A percentile compares a stretch with the other conserved stretches of the same genome.
These are phyloP conservation scores for Arabidopsis lyrata DNA, from an alignment of 441 rosid genomes.

Conservation along the genomic window DNA sequence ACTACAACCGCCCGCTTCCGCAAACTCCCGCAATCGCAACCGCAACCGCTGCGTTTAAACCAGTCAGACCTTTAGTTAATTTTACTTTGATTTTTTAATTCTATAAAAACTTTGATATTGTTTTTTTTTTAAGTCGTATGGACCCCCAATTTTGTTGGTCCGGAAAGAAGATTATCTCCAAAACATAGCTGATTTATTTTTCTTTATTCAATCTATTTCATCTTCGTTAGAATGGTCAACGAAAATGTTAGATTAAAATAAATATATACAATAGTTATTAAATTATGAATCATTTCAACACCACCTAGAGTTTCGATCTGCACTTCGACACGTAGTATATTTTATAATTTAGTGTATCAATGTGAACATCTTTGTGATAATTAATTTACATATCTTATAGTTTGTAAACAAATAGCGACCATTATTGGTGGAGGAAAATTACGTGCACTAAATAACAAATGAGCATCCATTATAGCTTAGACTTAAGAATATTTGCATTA, in stretches of 20 bases:
- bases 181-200: too few relatives aligned
- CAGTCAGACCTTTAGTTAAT: too few relatives aligned
- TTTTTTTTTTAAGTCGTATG: slow-evolving; percentile 9
- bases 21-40: too few relatives aligned
- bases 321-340: background rate
- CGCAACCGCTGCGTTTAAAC: too few relatives aligned
- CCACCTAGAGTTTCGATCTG: slow-evolving; percentile 1
- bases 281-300: background rate
- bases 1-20: too few relatives aligned
- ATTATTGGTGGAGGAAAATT: background rate
- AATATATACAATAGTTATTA: background rate
- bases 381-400: background rate
- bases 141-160: too few relatives aligned
- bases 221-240: background rate
- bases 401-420: background rate
- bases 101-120: background rate
- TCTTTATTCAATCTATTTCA: background rate
- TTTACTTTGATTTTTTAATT: too few relatives aligned
- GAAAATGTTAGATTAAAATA: background rate
- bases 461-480: background rate
- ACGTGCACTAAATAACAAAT: background rate
- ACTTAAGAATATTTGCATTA: background rate
- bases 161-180: too few relatives aligned
- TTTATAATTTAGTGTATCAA: background rate
- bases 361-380: background rate